Percentiles rank a stretch among this genome's conserved stretches.
Conservation (phyloP, 129 eudicot genomes). For the Cynara cardunculus region DNA sequence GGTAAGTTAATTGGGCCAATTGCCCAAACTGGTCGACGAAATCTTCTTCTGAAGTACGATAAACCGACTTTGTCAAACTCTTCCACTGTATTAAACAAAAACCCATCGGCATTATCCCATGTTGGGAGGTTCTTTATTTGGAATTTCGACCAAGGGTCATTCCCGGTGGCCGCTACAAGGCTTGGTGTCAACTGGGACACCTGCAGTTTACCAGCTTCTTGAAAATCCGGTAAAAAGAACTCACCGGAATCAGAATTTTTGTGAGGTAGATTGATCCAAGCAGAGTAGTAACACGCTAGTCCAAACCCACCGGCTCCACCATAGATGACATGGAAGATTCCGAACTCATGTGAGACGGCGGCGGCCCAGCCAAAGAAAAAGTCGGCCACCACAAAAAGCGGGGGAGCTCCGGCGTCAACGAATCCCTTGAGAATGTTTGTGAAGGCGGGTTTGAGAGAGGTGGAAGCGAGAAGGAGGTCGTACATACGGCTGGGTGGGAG, state of each 20-base stretch:
- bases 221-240: slow-evolving; percentile 55
- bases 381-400: slow-evolving; percentile 55
- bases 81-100: slow-evolving; percentile 61
- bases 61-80: slow-evolving; percentile 58
- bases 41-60: slow-evolving; percentile 50
- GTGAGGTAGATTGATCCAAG: slow-evolving; percentile 53
- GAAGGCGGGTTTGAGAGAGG: slow-evolving; percentile 31
- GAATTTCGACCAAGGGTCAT: slow-evolving; percentile 42
- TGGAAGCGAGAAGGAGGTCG: slow-evolving; percentile 41
- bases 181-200: slow-evolving; percentile 45
- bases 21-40: slow-evolving; percentile 50
- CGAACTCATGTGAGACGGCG: slow-evolving; percentile 49
- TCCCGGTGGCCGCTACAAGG: slow-evolving; percentile 43
- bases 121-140: slow-evolving; percentile 20
- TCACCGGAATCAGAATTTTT: slow-evolving; percentile 30
- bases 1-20: slow-evolving; percentile 49
- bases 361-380: slow-evolving; percentile 63
- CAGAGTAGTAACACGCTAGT: slow-evolving; percentile 53
- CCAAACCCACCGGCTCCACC: slow-evolving; percentile 59
- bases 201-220: slow-evolving; percentile 56
- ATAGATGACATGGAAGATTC: slow-evolving; percentile 41
- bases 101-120: slow-evolving; percentile 51
- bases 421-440: slow-evolving; percentile 23
- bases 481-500: slow-evolving; percentile 35
- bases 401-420: slow-evolving; percentile 17